These are phyloP conservation scores for Phyllosticta ampelicida DNA, from an alignment of 2,329 filamentous ascomycete genomes.

Conservation along the genomic window DNA sequence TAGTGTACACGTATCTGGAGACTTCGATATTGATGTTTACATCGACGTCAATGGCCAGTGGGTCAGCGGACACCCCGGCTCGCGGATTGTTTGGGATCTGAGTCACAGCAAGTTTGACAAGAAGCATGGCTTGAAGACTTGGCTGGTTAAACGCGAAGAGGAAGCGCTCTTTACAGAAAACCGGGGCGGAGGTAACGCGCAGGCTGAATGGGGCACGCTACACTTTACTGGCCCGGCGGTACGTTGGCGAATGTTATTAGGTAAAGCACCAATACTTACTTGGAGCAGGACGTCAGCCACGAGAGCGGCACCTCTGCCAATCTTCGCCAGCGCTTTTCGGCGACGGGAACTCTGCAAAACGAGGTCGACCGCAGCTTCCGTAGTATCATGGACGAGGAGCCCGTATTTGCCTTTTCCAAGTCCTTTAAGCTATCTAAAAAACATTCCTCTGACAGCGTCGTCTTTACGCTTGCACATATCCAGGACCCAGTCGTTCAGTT, in stretches of 20 bases:
- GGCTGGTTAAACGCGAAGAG: conserved; percentile 48
- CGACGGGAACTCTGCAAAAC: conserved; percentile 55
- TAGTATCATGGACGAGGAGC: conserved; percentile 64
- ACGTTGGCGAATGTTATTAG: conserved; percentile 20
- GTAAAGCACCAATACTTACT: conserved; percentile 14
- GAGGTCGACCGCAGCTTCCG: conserved; percentile 56
- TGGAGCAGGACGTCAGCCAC: conserved; percentile 45
- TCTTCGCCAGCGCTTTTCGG: conserved; percentile 59
- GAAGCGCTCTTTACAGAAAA: conserved; percentile 65
- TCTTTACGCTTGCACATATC: conserved; percentile 67
- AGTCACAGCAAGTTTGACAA: conserved; percentile 33
- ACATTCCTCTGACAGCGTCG: conserved; percentile 35
- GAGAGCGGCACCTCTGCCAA: conserved; percentile 58
- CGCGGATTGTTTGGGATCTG: conserved; percentile 59
- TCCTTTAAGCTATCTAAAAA: conserved; percentile 22
- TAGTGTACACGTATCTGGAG: conserved; percentile 57
- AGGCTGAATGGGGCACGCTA: conserved; percentile 73
- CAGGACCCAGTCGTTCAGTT: conserved; percentile 74
- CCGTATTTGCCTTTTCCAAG: conserved; percentile 62
- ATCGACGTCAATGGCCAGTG: conserved; percentile 51
- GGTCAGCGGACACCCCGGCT: conserved; percentile 66
- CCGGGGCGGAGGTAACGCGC: conserved; percentile 42
- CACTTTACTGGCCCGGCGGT: conserved; percentile 59
- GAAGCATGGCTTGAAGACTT: conserved; percentile 47
- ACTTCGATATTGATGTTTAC: conserved; percentile 41